phyloP scores from a whole-genome alignment of 495 filamentous ascomycete species.

The Hapsidospora chrysogenum region DNA sequence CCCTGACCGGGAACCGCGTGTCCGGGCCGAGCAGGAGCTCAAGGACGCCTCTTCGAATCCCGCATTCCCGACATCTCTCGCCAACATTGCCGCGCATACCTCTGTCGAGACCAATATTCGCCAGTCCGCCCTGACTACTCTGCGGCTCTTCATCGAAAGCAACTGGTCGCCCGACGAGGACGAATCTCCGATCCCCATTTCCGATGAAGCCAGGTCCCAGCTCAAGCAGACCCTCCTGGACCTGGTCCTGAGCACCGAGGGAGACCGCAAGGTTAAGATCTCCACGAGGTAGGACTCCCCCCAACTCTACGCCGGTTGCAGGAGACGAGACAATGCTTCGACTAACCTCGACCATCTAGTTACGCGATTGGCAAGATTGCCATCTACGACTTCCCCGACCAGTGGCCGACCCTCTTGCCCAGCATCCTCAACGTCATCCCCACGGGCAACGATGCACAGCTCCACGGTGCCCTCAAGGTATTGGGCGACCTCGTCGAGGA shows the following conservation, averaged over 20 bases:
- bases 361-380: conserved; percentile 94
- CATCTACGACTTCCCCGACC: conserved; percentile 77
- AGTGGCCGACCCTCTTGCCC: conserved; percentile 78
- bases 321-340: neutral
- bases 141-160: conserved; percentile 64
- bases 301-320: neutral
- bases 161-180: conserved; percentile 47
- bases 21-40: conserved; percentile 65
- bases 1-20: conserved; percentile 47
- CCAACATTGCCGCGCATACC: conserved; percentile 59
- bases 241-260: conserved; percentile 56
- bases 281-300: conserved; percentile 43
- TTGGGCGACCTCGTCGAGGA: conserved; percentile 86
- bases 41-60: conserved; percentile 41
- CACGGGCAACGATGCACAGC: conserved; percentile 51
- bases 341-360: conserved; percentile 18
- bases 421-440: conserved; percentile 62
- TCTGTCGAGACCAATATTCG: conserved; percentile 55
- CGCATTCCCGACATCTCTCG: conserved; percentile 61
- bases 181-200: conserved; percentile 51
- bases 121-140: conserved; percentile 63
- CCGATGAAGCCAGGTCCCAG: conserved; percentile 53
- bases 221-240: conserved; percentile 54
- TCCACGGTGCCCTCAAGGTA: conserved; percentile 79
- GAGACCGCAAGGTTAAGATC: conserved; percentile 70